Evolutionary conservation across 441 rosid genomes (phyloP).

Genomic region (Kokia cookei): DNA sequence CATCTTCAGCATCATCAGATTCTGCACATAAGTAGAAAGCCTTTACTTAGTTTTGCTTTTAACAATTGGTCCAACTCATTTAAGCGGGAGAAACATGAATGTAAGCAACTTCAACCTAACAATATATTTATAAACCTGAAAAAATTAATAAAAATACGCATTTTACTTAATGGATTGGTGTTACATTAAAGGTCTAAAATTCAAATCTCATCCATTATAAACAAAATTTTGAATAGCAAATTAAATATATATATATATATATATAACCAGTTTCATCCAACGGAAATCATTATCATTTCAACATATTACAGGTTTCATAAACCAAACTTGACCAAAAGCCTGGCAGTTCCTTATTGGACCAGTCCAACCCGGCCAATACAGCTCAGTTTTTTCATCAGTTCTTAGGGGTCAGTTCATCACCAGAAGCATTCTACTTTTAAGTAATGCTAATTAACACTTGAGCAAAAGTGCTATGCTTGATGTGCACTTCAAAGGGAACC

Average conservation of each 20-base stretch:
- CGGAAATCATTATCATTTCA: background rate
- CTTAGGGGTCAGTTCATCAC: background rate
- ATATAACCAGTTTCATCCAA: background rate
- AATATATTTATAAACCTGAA: background rate
- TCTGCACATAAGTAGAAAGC: constrained; percentile 30
- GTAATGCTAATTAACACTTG: background rate
- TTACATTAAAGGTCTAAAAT: background rate
- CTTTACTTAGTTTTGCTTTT: background rate
- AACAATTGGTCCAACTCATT: background rate
- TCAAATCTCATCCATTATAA: background rate
- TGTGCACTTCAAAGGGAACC: background rate
- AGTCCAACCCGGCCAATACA: background rate
- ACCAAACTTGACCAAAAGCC: background rate
- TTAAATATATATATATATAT: background rate
- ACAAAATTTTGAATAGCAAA: too few relatives aligned
- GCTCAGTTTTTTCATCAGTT: background rate
- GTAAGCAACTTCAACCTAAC: background rate
- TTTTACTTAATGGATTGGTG: background rate
- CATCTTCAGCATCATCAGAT: constrained; percentile 41
- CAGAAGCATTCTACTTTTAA: background rate
- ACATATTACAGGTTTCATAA: background rate
- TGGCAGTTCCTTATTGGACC: background rate
- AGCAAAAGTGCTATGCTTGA: background rate
- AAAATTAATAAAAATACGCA: background rate
- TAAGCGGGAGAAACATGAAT: background rate